Evolutionary conservation across 371 early-diverging fungal genomes (phyloP), one percentile per base, ranked within the genome.

Genomic region (Funneliformis caledonium): DNA sequence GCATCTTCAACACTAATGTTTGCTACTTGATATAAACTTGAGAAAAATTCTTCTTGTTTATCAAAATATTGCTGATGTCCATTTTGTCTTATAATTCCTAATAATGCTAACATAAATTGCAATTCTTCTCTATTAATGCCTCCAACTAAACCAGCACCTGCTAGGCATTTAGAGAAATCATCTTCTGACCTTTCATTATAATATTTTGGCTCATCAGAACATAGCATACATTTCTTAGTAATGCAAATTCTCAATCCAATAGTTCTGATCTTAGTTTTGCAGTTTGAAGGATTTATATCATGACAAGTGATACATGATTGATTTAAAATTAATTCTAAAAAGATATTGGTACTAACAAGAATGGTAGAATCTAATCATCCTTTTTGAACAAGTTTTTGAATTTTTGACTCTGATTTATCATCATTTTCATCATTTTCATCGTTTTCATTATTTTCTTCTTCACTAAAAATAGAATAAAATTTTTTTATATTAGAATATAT

Each of bases 1-100:
- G 73, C 56, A 72, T 31, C 22, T 50, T 72, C 9, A 12, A 19
- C 73, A 56, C 73, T 72, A 56, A 19, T 31, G 22, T 72, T 11
- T 50, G 73, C 73, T 16, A 3, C 43, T 5, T 45, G 8, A 6
- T 45, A n/a, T 16, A 64, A 45, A n/a, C 47, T 11, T 16, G 16
- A 8, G 45, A 70, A 70, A 70, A 70, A 47, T 70, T 70, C 47
- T 16, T 9, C 5, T 47, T 70, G 7, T n/a, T 43, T 70, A 70
- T 70, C 19, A 70, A 72, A 50, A 19, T 50, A 50, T 72, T 56
- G 8, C 9, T 50, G 42, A 52, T 16, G 9, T 19, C n/a, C 0
- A 52, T 19, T 72, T 72, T 72, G 73, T 52, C 19, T 52, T 72
- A 37, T 72, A 50, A 72, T 33, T 52, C 56, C 37, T 14, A 72